phyloP scores from a whole-genome alignment of 768 basidiomycete genomes.

The Cyclocybe aegerita region DNA sequence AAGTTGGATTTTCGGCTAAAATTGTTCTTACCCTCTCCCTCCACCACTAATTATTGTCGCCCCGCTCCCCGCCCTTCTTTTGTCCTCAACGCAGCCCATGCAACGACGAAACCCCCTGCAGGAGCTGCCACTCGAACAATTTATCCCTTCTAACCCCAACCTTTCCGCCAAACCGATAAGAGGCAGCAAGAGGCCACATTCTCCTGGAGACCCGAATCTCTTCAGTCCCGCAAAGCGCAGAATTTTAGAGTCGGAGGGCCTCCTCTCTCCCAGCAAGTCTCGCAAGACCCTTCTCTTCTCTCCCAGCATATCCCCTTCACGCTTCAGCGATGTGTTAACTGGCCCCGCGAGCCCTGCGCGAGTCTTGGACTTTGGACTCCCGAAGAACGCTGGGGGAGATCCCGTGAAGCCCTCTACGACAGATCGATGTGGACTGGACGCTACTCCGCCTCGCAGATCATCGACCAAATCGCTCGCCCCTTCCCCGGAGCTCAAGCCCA shows the following conservation, averaged over 20 bases:
- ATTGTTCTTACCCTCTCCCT: conserved; percentile 11
- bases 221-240: conserved; percentile 71
- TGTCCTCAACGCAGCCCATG: conserved; percentile 21
- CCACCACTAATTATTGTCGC: conserved; percentile 9
- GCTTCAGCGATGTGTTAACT: conserved; percentile 43
- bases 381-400: conserved; percentile 27
- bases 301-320: conserved; percentile 33
- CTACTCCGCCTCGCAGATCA: conserved; percentile 21
- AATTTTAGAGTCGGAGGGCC: conserved; percentile 55
- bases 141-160: conserved; percentile 38
- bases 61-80: conserved; percentile 11
- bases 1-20: conserved; percentile 13
- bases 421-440: conserved; percentile 11
- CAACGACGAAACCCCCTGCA: conserved; percentile 53
- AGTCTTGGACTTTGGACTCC: conserved; percentile 51
- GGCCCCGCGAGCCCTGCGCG: conserved; percentile 41
- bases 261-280: conserved; percentile 38
- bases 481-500: conserved; percentile 26
- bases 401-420: conserved; percentile 18
- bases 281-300: conserved; percentile 32
- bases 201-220: conserved; percentile 47
- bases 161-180: conserved; percentile 29
- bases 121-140: conserved; percentile 60
- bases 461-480: conserved; percentile 23
- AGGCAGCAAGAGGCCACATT: conserved; percentile 60